Evolutionary conservation across 345 rosid genomes (phyloP).

Genomic region (Moricandia arvensis): DNA sequence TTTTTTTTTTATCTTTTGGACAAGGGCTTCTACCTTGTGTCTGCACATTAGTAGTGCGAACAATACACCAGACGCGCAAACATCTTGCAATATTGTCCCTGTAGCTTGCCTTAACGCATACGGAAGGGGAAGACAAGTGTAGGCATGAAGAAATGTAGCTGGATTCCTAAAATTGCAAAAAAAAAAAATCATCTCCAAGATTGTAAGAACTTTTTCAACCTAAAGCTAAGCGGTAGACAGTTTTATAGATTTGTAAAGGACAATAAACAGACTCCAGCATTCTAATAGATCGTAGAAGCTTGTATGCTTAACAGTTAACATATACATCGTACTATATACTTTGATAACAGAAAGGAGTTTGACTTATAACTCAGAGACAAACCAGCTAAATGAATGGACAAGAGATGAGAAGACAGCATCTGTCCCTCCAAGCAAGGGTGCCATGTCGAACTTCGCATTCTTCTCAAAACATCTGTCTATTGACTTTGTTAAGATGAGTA

Average conservation of each 20-base stretch:
- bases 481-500: slow-evolving; percentile 91
- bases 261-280: slow-evolving; percentile 4
- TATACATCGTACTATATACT: slow-evolving; percentile 2
- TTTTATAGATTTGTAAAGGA: slow-evolving; percentile 1
- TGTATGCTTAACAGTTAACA: background rate
- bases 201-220: slow-evolving; percentile 4
- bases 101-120: slow-evolving; percentile 80
- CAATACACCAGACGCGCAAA: slow-evolving; percentile 83
- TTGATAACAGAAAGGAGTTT: background rate
- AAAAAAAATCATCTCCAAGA: slow-evolving; percentile 2
- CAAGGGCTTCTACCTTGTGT: slow-evolving; percentile 54
- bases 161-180: slow-evolving; percentile 74
- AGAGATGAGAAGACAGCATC: slow-evolving; percentile 97
- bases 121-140: slow-evolving; percentile 93
- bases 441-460: slow-evolving; percentile 98
- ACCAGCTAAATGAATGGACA: slow-evolving; percentile 95
- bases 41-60: slow-evolving; percentile 84
- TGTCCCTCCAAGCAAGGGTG: slow-evolving; percentile 97
- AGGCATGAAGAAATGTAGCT: slow-evolving; percentile 93
- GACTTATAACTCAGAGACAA: slow-evolving; percentile 38
- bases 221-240: background rate
- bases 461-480: slow-evolving; percentile 94
- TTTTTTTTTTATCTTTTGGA: too few relatives aligned
- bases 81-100: slow-evolving; percentile 85
- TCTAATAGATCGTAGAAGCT: background rate